These are phyloP conservation scores for Kregervanrija fluxuum DNA, from an alignment of 805 yeast genomes.

Conservation along the genomic window DNA sequence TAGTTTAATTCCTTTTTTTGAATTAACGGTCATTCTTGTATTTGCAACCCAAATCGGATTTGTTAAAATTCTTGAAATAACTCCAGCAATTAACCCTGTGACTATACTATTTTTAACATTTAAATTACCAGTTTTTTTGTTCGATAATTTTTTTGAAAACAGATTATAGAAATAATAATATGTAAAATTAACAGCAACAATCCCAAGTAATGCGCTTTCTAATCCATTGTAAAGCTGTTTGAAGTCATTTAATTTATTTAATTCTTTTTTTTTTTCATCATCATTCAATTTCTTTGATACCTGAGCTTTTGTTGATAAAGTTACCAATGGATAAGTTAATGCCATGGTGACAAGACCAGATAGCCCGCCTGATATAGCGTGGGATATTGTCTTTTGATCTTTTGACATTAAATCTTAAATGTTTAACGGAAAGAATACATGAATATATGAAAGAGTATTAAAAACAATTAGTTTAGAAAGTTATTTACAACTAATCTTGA, in stretches of 20 bases:
- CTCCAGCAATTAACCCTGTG: conserved; percentile 83
- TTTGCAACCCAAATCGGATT: conserved; percentile 96
- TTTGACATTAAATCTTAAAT: too few species aligned
- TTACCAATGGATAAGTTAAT: conserved; percentile 83
- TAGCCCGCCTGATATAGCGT: conserved; percentile 91
- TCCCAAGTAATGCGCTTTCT: conserved; percentile 82
- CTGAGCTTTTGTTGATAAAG: conserved; percentile 83
- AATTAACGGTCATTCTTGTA: conserved; percentile 71
- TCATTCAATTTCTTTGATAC: conserved; percentile 34
- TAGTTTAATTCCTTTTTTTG: conserved; percentile 15
- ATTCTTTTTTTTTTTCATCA: neutral
- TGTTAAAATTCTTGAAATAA: conserved; percentile 71
- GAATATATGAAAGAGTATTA: too few species aligned
- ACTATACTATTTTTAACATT: conserved; percentile 60
- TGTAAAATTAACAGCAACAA: conserved; percentile 77
- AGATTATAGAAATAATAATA: conserved; percentile 89
- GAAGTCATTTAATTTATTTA: conserved; percentile 27
- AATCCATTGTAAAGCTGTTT: conserved; percentile 75
- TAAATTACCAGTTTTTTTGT: conserved; percentile 30
- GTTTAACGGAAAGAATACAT: too few species aligned
- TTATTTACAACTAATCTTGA: too few species aligned
- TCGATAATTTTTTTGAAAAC: conserved; percentile 28
- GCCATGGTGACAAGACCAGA: conserved; percentile 87
- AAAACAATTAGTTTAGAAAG: too few species aligned
- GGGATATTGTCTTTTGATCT: conserved; percentile 40